Base-by-base conservation (phyloP, 73 alveolate species). In the Loxodes magnus region DNA sequence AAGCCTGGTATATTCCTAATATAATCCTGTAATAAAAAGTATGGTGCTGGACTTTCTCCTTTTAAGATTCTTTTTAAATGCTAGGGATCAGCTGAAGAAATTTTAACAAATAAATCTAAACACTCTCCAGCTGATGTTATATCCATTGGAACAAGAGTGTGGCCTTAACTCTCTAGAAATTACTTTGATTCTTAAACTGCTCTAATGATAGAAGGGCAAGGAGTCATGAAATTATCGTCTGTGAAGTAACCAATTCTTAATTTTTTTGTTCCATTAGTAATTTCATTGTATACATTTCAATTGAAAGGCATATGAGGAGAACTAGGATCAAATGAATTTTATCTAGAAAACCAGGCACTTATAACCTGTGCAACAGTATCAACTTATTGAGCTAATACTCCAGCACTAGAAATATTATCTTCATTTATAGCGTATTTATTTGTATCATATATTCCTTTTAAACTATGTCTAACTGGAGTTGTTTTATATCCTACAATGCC, bases 401-500 rank as follows among this genome's bases (percentile, higher is more conserved):
- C n/a, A n/a, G n/a, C n/a, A n/a, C n/a, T n/a, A n/a, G n/a, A n/a
- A n/a, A n/a, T n/a, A n/a, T n/a, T n/a, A n/a, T n/a, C n/a, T n/a
- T n/a, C n/a, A n/a, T n/a, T n/a, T n/a, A n/a, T n/a, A n/a, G n/a
- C n/a, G n/a, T n/a, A n/a, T n/a, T n/a, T n/a, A n/a, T n/a, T n/a
- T n/a, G n/a, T n/a, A n/a, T n/a, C n/a, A n/a, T n/a, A n/a, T n/a
- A n/a, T n/a, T n/a, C n/a, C n/a, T n/a, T n/a, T n/a, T n/a, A n/a
- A n/a, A n/a, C n/a, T n/a, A n/a, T n/a, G n/a, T 54, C 94, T 29
- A 35, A 38, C 28, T 4, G 68, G 59, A 9, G 85, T 80, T 28
- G 90, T 77, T 29, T 82, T 82, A 39, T 57, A 71, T 16, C 88
- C 85, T 51, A 71, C 64, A 7, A 77, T 36, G 0, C 94, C 90